Percentiles rank a stretch among this genome's conserved stretches.
Evolutionary conservation across 2,329 filamentous ascomycete genomes (phyloP).

Genomic region (Fusarium miscanthi): DNA sequence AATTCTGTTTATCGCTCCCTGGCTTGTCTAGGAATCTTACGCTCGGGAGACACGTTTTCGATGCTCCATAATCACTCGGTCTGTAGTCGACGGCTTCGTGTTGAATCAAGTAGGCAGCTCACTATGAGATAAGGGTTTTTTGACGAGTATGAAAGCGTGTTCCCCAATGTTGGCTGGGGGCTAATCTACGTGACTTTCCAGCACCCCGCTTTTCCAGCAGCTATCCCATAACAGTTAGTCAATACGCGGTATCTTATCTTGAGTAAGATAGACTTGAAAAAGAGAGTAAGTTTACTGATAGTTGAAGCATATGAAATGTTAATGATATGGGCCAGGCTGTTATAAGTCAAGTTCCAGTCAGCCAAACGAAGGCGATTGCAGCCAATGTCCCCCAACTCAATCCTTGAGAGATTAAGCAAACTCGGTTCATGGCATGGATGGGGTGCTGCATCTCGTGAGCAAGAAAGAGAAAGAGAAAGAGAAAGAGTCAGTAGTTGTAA

Average conservation of each 20-base stretch:
- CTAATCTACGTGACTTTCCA: neutral
- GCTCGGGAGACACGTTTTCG: slow-evolving; percentile 1
- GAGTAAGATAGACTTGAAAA: neutral
- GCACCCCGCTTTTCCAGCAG: slow-evolving; percentile 2
- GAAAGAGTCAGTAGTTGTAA: neutral
- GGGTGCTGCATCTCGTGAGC: too few species aligned
- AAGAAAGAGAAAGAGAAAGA: neutral
- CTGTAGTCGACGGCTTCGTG: neutral
- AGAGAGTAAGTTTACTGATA: neutral
- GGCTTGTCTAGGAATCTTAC: neutral
- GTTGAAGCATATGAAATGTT: neutral
- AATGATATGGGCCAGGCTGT: neutral
- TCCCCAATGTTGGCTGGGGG: neutral
- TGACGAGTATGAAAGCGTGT: neutral
- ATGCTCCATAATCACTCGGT: neutral
- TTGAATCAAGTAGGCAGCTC: neutral
- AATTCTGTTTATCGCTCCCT: neutral
- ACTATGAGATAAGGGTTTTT: neutral
- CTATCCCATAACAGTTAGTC: neutral
- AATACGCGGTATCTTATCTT: neutral
- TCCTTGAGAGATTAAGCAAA: neutral
- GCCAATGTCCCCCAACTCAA: too few species aligned
- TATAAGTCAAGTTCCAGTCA: accelerated
- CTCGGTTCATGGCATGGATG: neutral
- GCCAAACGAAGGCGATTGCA: neutral